Conservation (phyloP, 768 basidiomycete genomes). For the Tulasnella sp. region DNA sequence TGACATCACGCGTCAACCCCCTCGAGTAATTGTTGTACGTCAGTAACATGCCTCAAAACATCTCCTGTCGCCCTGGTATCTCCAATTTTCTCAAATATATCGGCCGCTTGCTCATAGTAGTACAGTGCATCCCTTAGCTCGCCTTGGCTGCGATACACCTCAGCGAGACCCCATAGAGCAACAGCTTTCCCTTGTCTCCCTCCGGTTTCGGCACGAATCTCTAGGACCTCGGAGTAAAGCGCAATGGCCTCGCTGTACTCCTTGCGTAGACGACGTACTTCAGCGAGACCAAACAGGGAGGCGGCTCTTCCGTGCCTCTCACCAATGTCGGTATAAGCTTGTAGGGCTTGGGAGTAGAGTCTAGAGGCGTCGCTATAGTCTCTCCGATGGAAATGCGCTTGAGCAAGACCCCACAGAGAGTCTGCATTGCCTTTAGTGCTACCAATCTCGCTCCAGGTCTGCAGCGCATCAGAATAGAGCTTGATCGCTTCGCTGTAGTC, state of each 20-base stretch:
- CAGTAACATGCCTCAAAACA: too few species aligned
- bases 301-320: background rate
- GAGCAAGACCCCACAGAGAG: background rate
- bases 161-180: background rate
- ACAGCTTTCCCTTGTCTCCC: background rate
- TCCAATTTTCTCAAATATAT: too few species aligned
- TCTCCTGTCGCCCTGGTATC: too few species aligned
- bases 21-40: too few species aligned
- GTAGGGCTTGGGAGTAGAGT: background rate
- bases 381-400: background rate
- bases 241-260: too few species aligned
- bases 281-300: too few species aligned
- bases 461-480: background rate
- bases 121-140: too few species aligned
- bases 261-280: too few species aligned
- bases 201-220: too few species aligned
- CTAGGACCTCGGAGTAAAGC: too few species aligned
- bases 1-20: too few species aligned
- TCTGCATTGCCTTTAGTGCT: background rate
- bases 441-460: background rate
- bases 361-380: background rate
- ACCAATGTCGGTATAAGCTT: background rate
- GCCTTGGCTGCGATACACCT: background rate
- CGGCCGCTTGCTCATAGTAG: too few species aligned
- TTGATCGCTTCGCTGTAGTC: background rate